Evolutionary conservation across 306 rosid species (phyloP), one percentile per base, ranked within the genome.

Genomic region (Carpinus fangiana): DNA sequence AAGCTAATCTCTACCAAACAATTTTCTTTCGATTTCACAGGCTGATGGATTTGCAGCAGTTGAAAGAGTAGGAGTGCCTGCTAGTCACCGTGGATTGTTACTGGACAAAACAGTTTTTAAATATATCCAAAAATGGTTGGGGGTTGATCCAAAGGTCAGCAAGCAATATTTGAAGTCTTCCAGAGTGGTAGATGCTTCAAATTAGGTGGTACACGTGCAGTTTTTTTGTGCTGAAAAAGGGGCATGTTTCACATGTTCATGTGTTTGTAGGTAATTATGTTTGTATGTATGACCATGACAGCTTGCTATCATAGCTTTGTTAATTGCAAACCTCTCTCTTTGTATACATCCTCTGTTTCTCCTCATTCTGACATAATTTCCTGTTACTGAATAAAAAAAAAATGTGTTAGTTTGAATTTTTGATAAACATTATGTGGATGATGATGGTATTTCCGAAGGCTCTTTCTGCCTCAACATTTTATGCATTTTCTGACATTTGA

Each of bases 11-110:
- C 13, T 7, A 2, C 7, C 10, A 34, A 64, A 8, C 45, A 64
- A 34, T 20, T 80, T 80, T 83, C 56, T 41, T 78, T 7, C 56
- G 67, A 77, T 81, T 53, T 70, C n/a, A 70, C 85, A 94, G 97
- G 95, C 95, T 5, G 98, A 94, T 81, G 93, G 96, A 83, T 89
- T 94, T 50, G 73, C 77, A 55, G 94, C 97, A 47, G 81, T 57
- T 36, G 97, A 88, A 83, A 92, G 97, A 78, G 93, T 87, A 9
- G 96, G 87, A 80, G 86, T 94, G 54, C 75, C 87, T 31, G 92
- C 83, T 16, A 77, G 86, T 70, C 97, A 92, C 79, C 90, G 97
- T 36, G 92, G 73, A 75, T 28, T 94, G 56, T 74, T 94, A 38
- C 64, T 76, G 7, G 85, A 94, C 65, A 53, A 82, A 74, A 87